phyloP scores from a whole-genome alignment of 1,284 basidiomycete genomes.

The Heterobasidion annosum region DNA sequence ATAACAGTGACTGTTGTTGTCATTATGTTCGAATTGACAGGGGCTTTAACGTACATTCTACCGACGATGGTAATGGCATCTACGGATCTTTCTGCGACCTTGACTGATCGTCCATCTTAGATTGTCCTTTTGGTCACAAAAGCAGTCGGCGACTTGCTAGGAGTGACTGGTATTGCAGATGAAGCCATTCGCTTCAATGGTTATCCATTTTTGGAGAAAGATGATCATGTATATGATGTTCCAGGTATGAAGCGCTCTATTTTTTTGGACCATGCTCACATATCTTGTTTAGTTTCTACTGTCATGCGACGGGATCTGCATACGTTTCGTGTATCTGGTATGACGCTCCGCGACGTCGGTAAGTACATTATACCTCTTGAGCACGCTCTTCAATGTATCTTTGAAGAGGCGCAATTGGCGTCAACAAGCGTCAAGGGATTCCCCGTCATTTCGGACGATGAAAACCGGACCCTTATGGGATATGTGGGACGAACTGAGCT shows the following conservation, averaged over 20 bases:
- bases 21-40: slow-evolving; percentile 99
- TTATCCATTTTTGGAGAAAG: slow-evolving; percentile 92
- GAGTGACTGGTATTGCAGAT: slow-evolving; percentile 91
- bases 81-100: background rate
- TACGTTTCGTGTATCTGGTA: slow-evolving; percentile 67
- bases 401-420: slow-evolving; percentile 58
- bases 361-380: slow-evolving; percentile 16
- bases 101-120: slow-evolving; percentile 28
- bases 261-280: slow-evolving; percentile 2
- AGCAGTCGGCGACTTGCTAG: slow-evolving; percentile 93
- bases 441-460: slow-evolving; percentile 69
- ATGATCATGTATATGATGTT: slow-evolving; percentile 86
- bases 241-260: slow-evolving; percentile 46
- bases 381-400: background rate
- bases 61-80: slow-evolving; percentile 81
- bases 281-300: slow-evolving; percentile 53
- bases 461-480: slow-evolving; percentile 62
- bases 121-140: slow-evolving; percentile 96
- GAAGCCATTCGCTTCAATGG: slow-evolving; percentile 97
- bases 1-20: slow-evolving; percentile 98
- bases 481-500: slow-evolving; percentile 87
- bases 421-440: slow-evolving; percentile 82
- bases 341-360: slow-evolving; percentile 76
- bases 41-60: slow-evolving; percentile 94
- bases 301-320: slow-evolving; percentile 84